phyloP scores from a whole-genome alignment of 192 early-diverging fungal species.

The Chytriomyces sp. region DNA sequence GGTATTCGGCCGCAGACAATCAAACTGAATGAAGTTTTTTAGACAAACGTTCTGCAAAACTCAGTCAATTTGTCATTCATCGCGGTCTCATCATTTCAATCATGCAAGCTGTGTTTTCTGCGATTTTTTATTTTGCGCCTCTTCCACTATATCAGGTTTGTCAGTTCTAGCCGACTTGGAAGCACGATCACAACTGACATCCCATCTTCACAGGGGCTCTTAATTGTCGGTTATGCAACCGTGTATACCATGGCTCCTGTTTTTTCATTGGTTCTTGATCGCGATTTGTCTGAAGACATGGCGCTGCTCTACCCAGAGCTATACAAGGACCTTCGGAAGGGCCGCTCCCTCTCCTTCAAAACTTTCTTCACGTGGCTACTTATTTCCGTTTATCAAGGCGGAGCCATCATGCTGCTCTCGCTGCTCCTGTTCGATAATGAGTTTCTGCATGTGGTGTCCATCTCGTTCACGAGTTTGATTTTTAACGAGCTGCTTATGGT shows the following conservation, averaged over 20 bases:
- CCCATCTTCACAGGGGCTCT: slow-evolving; percentile 29
- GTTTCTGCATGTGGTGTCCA: slow-evolving; percentile 92
- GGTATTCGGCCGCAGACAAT: slow-evolving; percentile 51
- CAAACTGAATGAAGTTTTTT: background rate
- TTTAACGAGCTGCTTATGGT: slow-evolving; percentile 97
- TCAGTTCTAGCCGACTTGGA: background rate
- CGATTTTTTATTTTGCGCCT: slow-evolving; percentile 96
- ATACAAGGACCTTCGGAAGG: slow-evolving; percentile 94
- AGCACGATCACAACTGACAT: slow-evolving; percentile 1
- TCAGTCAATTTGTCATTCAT: slow-evolving; percentile 96
- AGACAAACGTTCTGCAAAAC: slow-evolving; percentile 83
- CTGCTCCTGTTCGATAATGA: slow-evolving; percentile 94
- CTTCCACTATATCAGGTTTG: slow-evolving; percentile 85
- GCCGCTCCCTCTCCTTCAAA: slow-evolving; percentile 84
- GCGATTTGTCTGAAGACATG: slow-evolving; percentile 85
- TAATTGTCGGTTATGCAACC: slow-evolving; percentile 93
- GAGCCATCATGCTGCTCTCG: slow-evolving; percentile 91
- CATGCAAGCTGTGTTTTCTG: slow-evolving; percentile 96
- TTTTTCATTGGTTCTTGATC: slow-evolving; percentile 91
- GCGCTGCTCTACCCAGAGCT: slow-evolving; percentile 91
- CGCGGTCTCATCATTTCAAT: slow-evolving; percentile 96
- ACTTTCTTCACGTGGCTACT: slow-evolving; percentile 95
- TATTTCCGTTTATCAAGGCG: slow-evolving; percentile 96
- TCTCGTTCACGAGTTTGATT: slow-evolving; percentile 91
- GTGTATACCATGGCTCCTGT: slow-evolving; percentile 96